These are phyloP conservation scores for Camelina laxa DNA, from an alignment of 345 rosid species.

Conservation along the genomic window DNA sequence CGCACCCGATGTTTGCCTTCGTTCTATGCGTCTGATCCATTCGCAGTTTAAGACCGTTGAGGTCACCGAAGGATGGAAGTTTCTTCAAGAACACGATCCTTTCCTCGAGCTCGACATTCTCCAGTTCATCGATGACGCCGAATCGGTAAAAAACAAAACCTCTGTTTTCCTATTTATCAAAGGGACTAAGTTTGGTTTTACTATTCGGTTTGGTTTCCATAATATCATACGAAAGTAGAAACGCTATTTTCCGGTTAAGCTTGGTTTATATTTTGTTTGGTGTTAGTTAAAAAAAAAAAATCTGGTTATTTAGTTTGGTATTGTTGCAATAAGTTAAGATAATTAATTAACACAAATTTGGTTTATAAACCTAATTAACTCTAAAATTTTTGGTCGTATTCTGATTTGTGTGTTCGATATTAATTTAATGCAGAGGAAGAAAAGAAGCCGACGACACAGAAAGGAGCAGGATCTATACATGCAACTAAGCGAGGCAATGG, in stretches of 20 bases:
- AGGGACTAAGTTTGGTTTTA: neutral
- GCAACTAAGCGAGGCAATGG: conserved; percentile 85
- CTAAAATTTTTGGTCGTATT: conserved; percentile 1
- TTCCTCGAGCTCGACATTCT: conserved; percentile 77
- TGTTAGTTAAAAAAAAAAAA: neutral
- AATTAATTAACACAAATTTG: neutral
- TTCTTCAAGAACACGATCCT: conserved; percentile 76
- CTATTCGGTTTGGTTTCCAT: neutral
- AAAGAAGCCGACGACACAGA: conserved; percentile 57
- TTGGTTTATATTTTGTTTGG: neutral
- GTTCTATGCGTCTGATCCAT: conserved; percentile 60
- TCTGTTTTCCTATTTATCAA: conserved; percentile 11
- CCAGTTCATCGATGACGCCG: conserved; percentile 78
- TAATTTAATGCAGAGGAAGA: conserved; percentile 61
- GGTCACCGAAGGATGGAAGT: conserved; percentile 79
- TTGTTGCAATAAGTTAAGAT: neutral
- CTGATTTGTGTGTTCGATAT: conserved; percentile 1
- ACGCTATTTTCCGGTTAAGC: neutral
- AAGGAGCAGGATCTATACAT: conserved; percentile 62
- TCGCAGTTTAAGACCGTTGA: conserved; percentile 60
- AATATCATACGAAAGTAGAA: neutral
- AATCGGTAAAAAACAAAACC: conserved; percentile 51
- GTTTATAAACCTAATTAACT: neutral
- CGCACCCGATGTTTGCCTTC: conserved; percentile 71
- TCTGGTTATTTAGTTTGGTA: neutral